Percentiles rank a stretch among this genome's conserved stretches.
phyloP scores from a whole-genome alignment of 2,329 filamentous ascomycete species.

The Moelleriella libera region DNA sequence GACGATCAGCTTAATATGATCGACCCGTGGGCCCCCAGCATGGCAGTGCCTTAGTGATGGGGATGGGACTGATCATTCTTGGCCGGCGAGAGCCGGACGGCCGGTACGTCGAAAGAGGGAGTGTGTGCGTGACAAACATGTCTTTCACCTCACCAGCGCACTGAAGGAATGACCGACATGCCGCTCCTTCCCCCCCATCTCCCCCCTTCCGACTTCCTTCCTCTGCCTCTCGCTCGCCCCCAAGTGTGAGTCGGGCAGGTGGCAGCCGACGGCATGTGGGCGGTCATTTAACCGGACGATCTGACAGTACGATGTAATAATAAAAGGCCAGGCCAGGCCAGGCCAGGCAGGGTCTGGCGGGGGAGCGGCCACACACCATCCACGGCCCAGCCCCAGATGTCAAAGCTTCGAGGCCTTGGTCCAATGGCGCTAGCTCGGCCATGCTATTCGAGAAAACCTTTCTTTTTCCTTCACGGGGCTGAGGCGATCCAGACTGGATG shows the following conservation, averaged over 20 bases:
- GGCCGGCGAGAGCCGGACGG: too few relatives aligned
- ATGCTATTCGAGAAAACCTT: not conserved
- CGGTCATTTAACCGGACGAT: not conserved
- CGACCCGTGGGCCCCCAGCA: too few relatives aligned
- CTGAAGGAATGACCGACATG: too few relatives aligned
- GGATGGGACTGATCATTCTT: too few relatives aligned
- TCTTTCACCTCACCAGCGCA: too few relatives aligned
- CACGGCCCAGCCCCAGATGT: not conserved
- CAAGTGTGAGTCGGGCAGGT: too few relatives aligned
- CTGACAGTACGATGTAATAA: not conserved
- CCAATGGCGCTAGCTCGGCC: not conserved
- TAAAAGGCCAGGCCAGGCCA: not conserved
- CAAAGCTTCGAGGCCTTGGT: not conserved
- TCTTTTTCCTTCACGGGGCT: not conserved
- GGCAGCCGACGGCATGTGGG: not conserved
- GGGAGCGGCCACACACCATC: not conserved
- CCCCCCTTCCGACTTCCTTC: too few relatives aligned
- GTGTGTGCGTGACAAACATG: too few relatives aligned
- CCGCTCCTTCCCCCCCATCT: not conserved
- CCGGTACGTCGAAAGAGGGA: too few relatives aligned
- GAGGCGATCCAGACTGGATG: not conserved
- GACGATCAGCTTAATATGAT: too few relatives aligned
- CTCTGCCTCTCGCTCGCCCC: too few relatives aligned
- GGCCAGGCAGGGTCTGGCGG: not conserved
- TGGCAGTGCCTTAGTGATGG: too few relatives aligned